Evolutionary conservation across 768 basidiomycete species (phyloP).

Genomic region (Calocera viscosa): DNA sequence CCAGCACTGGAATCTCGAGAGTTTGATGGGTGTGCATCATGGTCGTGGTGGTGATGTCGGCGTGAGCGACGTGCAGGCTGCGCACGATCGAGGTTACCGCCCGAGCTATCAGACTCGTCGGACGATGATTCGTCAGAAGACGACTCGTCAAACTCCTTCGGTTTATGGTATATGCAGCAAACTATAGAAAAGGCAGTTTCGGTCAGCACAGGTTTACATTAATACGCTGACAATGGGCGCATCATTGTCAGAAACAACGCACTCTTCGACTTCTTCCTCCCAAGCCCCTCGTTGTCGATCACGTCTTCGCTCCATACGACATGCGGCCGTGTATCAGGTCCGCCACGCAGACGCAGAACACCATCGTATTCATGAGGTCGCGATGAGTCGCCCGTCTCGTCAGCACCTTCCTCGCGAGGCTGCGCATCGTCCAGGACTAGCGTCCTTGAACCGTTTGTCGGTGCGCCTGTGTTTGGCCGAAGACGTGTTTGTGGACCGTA

Average conservation of each 20-base stretch:
- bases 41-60: conserved; percentile 18
- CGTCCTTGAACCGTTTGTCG: background rate
- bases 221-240: conserved; percentile 4
- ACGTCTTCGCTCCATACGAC: conserved; percentile 80
- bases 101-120: conserved; percentile 39
- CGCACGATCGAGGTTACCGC: conserved; percentile 22
- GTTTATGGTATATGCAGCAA: conserved; percentile 90
- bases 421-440: background rate
- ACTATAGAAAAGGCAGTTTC: conserved; percentile 37
- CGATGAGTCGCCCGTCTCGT: background rate
- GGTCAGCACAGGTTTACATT: background rate
- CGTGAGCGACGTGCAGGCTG: conserved; percentile 12
- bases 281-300: conserved; percentile 81
- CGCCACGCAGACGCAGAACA: conserved; percentile 49
- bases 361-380: conserved; percentile 23
- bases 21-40: conserved; percentile 15
- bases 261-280: conserved; percentile 92
- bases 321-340: conserved; percentile 35
- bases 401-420: background rate
- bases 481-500: background rate
- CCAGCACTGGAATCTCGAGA: conserved; percentile 14
- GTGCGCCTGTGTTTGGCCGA: background rate
- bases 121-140: conserved; percentile 49
- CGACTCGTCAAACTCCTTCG: conserved; percentile 58
- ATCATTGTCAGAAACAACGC: conserved; percentile 25